Percentiles rank a stretch among this genome's conserved stretches.
Evolutionary conservation across 768 basidiomycete species (phyloP).

Genomic region (Tricholoma saponaceum): DNA sequence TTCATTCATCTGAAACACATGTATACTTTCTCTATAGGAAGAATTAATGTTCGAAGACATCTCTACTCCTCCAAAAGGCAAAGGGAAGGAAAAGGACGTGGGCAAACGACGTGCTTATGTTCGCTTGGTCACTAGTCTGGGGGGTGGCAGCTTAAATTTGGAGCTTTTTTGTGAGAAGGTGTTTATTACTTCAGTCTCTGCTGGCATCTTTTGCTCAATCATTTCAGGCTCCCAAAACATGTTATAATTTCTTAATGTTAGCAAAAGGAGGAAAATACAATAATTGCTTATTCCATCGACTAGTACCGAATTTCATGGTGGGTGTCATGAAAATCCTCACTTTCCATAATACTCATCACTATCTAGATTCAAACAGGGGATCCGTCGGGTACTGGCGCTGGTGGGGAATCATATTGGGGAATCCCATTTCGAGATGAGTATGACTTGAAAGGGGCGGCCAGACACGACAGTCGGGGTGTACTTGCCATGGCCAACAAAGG

Average conservation of each 20-base stretch:
- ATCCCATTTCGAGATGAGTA: conserved; percentile 95
- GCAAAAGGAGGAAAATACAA: conserved; percentile 90
- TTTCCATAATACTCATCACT: conserved; percentile 3
- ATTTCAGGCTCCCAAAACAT: conserved; percentile 91
- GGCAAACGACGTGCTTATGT: conserved; percentile 92
- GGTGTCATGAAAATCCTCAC: conserved; percentile 9
- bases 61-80: conserved; percentile 71
- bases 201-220: background rate
- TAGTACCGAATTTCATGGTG: conserved; percentile 96
- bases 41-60: conserved; percentile 98
- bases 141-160: conserved; percentile 77
- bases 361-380: conserved; percentile 94
- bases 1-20: background rate
- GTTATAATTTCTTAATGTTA: conserved; percentile 96
- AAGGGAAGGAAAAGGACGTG: conserved; percentile 91
- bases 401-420: conserved; percentile 92
- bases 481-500: conserved; percentile 98
- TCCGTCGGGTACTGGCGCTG: conserved; percentile 92
- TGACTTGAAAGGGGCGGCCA: conserved; percentile 82
- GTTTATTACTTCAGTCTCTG: background rate
- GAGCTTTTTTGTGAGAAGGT: conserved; percentile 91
- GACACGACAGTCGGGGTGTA: conserved; percentile 79
- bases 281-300: conserved; percentile 83
- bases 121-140: conserved; percentile 90
- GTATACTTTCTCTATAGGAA: conserved; percentile 45